A percentile compares a stretch with the other conserved stretches of the same genome.
Conservation (phyloP, 192 early-diverging fungal genomes). For the Coemansia sp. region DNA sequence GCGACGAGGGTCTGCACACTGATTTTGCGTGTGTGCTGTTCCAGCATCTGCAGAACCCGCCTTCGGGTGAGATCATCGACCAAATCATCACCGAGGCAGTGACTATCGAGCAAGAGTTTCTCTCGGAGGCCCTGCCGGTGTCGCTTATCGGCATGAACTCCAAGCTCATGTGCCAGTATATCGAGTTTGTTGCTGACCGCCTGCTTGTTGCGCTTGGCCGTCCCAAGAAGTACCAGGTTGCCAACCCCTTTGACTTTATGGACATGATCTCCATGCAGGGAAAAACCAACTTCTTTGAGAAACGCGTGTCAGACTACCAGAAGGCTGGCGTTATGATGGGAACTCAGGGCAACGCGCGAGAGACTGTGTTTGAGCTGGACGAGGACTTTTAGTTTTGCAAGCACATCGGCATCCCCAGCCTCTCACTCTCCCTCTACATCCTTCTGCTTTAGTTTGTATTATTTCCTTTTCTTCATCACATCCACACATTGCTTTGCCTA, state of each 20-base stretch:
- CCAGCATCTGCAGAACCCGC: conserved; percentile 75
- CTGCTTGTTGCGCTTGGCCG: conserved; percentile 87
- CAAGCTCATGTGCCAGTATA: conserved; percentile 92
- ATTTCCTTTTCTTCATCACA: not conserved
- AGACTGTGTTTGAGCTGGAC: conserved; percentile 75
- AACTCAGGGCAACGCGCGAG: conserved; percentile 58
- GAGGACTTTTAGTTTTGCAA: conserved; percentile 67
- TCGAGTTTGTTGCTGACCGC: conserved; percentile 98
- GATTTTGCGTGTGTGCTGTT: conserved; percentile 98
- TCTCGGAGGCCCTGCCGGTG: conserved; percentile 89
- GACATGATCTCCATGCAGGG: conserved; percentile 97
- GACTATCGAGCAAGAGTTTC: conserved; percentile 91
- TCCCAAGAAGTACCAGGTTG: conserved; percentile 77
- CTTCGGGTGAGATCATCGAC: conserved; percentile 61
- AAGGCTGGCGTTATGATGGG: conserved; percentile 84
- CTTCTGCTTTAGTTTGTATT: not conserved
- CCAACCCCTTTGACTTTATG: conserved; percentile 99
- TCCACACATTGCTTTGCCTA: not conserved
- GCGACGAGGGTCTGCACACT: conserved; percentile 96
- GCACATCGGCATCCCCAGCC: too few species aligned
- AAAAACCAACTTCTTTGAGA: conserved; percentile 99
- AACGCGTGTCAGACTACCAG: conserved; percentile 95
- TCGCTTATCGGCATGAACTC: conserved; percentile 97
- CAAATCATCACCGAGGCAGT: conserved; percentile 88
- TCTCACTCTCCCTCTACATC: not conserved